These are phyloP conservation scores for Annona squamosa DNA, from an alignment of 164 flowering plant species.

Conservation along the genomic window DNA sequence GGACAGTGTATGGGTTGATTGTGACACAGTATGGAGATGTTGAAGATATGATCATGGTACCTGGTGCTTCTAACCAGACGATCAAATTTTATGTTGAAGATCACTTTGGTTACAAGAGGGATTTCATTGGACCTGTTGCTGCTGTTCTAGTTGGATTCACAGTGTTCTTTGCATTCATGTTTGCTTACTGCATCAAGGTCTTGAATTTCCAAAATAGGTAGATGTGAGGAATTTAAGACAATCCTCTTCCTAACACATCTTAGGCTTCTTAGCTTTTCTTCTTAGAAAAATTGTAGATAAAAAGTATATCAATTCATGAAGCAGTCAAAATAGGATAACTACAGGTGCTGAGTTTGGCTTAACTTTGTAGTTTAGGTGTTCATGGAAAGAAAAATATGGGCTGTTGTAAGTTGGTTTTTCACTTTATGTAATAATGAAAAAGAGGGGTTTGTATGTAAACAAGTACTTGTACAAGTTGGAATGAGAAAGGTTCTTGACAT, in stretches of 20 bases:
- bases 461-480: no score
- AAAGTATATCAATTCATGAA: no score
- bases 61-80: slow-evolving; percentile 23
- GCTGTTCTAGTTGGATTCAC: slow-evolving; percentile 64
- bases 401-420: no score
- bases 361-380: no score
- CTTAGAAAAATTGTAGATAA: no score
- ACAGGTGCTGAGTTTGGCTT: no score
- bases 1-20: slow-evolving; percentile 82
- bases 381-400: no score
- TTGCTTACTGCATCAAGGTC: slow-evolving; percentile 52
- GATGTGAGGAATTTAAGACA: background rate
- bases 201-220: slow-evolving; percentile 80
- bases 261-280: background rate
- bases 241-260: background rate
- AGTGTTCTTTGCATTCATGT: slow-evolving; percentile 68
- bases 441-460: no score
- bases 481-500: no score
- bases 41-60: slow-evolving; percentile 26
- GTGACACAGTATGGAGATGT: slow-evolving; percentile 73
- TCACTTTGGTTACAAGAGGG: slow-evolving; percentile 49
- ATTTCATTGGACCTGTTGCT: slow-evolving; percentile 77
- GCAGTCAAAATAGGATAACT: no score
- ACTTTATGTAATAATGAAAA: no score
- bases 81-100: slow-evolving; percentile 38